Conservation (phyloP, 805 yeast genomes). For the Lipomyces lipofer region DNA sequence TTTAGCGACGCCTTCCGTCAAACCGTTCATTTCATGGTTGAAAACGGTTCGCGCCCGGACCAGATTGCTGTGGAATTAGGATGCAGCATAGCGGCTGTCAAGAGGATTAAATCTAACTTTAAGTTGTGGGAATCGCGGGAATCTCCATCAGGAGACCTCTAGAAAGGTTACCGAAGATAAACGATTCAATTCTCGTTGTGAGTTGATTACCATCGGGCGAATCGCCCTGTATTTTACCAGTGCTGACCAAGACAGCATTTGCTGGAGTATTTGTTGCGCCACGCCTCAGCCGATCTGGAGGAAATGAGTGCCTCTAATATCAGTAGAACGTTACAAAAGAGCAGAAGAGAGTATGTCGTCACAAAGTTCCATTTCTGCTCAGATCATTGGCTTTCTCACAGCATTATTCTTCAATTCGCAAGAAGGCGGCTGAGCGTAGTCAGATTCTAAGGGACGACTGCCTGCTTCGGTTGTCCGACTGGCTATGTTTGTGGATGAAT, state of each 20-base stretch:
- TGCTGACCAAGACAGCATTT: background rate
- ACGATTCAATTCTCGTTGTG: no score
- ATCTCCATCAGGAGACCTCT: background rate
- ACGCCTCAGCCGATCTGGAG: background rate
- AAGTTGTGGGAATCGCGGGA: background rate
- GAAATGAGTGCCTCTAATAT: background rate
- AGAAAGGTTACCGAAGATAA: background rate
- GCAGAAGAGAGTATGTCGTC: background rate
- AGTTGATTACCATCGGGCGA: background rate
- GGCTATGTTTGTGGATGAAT: background rate
- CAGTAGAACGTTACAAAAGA: background rate
- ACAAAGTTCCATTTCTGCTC: background rate
- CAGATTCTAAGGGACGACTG: slow-evolving; percentile 1
- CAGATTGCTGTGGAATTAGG: background rate
- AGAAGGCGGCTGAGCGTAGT: slow-evolving; percentile 1
- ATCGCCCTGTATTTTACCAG: no score
- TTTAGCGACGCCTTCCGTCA: background rate
- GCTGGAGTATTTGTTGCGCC: background rate
- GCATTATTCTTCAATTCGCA: background rate
- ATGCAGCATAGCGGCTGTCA: background rate
- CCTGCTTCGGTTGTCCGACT: background rate
- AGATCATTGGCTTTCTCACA: background rate
- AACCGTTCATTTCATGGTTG: background rate
- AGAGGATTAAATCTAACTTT: background rate
- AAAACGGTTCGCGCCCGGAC: background rate